These are phyloP conservation scores for Curvularia eragrostidis DNA, from an alignment of 2,329 filamentous ascomycete species.

Conservation along the genomic window DNA sequence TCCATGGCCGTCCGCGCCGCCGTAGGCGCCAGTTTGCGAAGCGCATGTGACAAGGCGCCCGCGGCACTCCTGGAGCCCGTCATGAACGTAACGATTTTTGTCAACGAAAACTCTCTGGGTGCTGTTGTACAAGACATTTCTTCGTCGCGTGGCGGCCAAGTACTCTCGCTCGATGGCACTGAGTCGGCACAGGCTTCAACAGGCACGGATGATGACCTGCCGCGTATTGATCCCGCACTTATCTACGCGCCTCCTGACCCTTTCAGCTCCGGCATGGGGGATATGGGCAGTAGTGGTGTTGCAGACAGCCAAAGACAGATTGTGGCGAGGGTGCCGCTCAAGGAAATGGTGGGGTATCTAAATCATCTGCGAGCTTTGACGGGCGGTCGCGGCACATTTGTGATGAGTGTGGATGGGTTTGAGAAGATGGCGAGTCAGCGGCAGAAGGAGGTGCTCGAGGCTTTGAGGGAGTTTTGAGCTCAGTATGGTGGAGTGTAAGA, in stretches of 20 bases:
- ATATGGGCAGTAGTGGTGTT: constrained; percentile 22
- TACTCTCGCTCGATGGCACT: constrained; percentile 68
- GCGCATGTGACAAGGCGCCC: constrained; percentile 61
- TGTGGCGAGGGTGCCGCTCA: constrained; percentile 85
- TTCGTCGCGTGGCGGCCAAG: constrained; percentile 73
- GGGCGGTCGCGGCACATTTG: constrained; percentile 78
- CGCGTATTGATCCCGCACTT: constrained; percentile 69
- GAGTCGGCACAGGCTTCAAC: constrained; percentile 16
- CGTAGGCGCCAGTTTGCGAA: constrained; percentile 71
- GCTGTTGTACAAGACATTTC: constrained; percentile 83
- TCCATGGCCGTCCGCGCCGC: constrained; percentile 69
- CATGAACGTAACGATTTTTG: constrained; percentile 86
- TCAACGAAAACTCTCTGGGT: constrained; percentile 81
- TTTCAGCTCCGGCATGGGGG: constrained; percentile 60
- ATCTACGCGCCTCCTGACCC: constrained; percentile 92
- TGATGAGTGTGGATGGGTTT: constrained; percentile 76
- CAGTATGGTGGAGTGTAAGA: not conserved
- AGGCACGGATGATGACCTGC: constrained; percentile 33
- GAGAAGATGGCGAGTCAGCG: constrained; percentile 69
- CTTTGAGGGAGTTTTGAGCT: constrained; percentile 37
- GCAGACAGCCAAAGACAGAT: constrained; percentile 62
- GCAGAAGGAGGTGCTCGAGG: constrained; percentile 62
- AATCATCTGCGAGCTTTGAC: constrained; percentile 89
- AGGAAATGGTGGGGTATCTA: constrained; percentile 96
- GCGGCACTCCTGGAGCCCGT: constrained; percentile 87